Base-by-base conservation (phyloP, 2,329 filamentous ascomycete genomes). In the Teratosphaeria epicoccoides region DNA sequence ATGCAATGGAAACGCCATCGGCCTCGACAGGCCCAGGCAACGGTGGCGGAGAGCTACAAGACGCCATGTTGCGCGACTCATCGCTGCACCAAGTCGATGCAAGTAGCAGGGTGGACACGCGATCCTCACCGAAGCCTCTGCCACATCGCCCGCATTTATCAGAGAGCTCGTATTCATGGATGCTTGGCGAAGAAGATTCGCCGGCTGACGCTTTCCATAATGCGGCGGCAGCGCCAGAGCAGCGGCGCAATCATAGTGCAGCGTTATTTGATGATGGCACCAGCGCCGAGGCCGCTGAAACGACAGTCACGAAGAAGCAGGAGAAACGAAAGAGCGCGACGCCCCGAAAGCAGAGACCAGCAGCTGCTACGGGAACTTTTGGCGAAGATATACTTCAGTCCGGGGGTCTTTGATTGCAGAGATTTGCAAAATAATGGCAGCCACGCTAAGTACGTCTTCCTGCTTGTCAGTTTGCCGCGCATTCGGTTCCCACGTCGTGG, bases 81-180 rank as follows among this genome's bases (percentile, higher is more conserved):
- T 17, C 33, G 33, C 17, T 17, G 4, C 33, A 9, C 33, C n/a
- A 20, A 6, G 33, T 17, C 17, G 14, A 40, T 40, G 33, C 33
- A 40, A 17, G 4, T 17, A 22, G 6, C 9, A n/a, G n/a, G 33
- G 33, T 17, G n/a, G 14, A 40, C 9, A 9, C 33, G 9, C 20
- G 33, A 17, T 3, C 33, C n/a, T 6, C 33, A 3, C n/a, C 14
- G 10, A 40, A 17, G 14, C n/a, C 33, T 17, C 17, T 17, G 33
- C 14, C 24, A 45, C 24, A 53, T 45, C 22, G 85, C 84, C 3
- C 80, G 77, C 0, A 74, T 88, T 28, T 83, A 84, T 1, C 84
- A 87, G 58, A 55, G 24, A 88, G 85, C 6, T 85, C 83, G 3
- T 89, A 88, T 66, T 83, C 85, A 1, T 88, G 84, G 83, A 89